Percentiles rank a stretch among this genome's conserved stretches.
These are phyloP conservation scores for Suhomyces wounanorum DNA, from an alignment of 1,139 yeast species.

Conservation along the genomic window DNA sequence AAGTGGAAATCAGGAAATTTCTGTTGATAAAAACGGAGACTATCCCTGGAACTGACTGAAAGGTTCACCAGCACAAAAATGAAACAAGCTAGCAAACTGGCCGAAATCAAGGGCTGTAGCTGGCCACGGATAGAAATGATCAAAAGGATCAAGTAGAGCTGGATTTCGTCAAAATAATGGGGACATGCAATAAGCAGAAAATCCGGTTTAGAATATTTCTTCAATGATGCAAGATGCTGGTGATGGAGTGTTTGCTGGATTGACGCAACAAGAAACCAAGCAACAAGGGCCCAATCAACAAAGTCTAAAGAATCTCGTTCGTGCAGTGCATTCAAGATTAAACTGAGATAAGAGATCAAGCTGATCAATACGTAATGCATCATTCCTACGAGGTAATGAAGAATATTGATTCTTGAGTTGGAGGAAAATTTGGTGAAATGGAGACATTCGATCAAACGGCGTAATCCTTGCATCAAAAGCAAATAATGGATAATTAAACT, in stretches of 20 bases:
- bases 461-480: constrained; percentile 54
- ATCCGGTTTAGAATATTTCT: constrained; percentile 68
- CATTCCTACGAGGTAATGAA: constrained; percentile 77
- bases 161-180: constrained; percentile 77
- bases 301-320: constrained; percentile 47
- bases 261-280: constrained; percentile 46
- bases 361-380: constrained; percentile 54
- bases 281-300: constrained; percentile 21
- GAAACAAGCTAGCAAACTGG: constrained; percentile 27
- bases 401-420: constrained; percentile 63
- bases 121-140: constrained; percentile 15
- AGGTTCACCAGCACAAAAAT: constrained; percentile 68
- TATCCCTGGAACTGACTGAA: constrained; percentile 61
- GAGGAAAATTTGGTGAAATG: constrained; percentile 50
- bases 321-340: not conserved
- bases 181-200: constrained; percentile 66
- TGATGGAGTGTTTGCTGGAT: constrained; percentile 64
- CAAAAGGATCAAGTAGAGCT: constrained; percentile 53
- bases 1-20: constrained; percentile 15
- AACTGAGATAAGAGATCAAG: not conserved
- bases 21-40: constrained; percentile 52
- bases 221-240: constrained; percentile 54
- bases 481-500: constrained; percentile 19
- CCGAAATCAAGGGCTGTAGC: constrained; percentile 11
- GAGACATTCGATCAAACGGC: constrained; percentile 66